Conservation (phyloP, 805 yeast species). For the Pichia phayaonensis region DNA sequence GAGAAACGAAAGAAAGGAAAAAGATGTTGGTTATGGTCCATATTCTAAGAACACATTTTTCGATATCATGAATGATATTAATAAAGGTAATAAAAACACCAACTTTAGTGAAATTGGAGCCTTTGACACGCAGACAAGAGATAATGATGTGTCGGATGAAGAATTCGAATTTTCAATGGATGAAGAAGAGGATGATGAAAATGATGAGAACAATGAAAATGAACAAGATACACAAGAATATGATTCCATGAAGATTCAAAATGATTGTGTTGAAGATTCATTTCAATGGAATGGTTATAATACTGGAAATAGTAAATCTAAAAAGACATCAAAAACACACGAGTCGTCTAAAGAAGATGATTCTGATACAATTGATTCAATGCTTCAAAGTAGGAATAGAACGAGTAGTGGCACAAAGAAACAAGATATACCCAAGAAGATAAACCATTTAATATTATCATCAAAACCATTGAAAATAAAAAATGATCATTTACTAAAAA, state of each 20-base stretch:
- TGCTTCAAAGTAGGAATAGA: not conserved
- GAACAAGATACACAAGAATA: not conserved
- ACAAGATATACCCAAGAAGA: not conserved
- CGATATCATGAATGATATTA: constrained; percentile 17
- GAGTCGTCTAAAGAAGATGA: not conserved
- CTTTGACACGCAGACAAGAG: not conserved
- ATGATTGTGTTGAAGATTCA: not conserved
- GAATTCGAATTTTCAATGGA: constrained; percentile 14
- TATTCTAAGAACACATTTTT: constrained; percentile 20
- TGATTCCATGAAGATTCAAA: not conserved
- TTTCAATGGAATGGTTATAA: not conserved
- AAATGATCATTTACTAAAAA: not conserved
- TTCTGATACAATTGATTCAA: not conserved
- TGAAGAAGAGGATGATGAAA: constrained; percentile 14
- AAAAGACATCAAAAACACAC: not conserved
- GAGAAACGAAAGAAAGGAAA: constrained; percentile 19
- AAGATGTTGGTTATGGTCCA: constrained; percentile 26
- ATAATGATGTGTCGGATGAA: constrained; percentile 4
- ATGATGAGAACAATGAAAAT: constrained; percentile 1
- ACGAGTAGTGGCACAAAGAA: not conserved
- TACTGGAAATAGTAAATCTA: not conserved
- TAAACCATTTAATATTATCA: rapidly evolving
- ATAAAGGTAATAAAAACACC: constrained; percentile 3
- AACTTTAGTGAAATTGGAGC: not conserved
- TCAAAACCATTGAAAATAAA: not conserved